A percentile compares a stretch with the other conserved stretches of the same genome.
Conservation (phyloP, 441 rosid genomes). For the Eruca vesicaria region DNA sequence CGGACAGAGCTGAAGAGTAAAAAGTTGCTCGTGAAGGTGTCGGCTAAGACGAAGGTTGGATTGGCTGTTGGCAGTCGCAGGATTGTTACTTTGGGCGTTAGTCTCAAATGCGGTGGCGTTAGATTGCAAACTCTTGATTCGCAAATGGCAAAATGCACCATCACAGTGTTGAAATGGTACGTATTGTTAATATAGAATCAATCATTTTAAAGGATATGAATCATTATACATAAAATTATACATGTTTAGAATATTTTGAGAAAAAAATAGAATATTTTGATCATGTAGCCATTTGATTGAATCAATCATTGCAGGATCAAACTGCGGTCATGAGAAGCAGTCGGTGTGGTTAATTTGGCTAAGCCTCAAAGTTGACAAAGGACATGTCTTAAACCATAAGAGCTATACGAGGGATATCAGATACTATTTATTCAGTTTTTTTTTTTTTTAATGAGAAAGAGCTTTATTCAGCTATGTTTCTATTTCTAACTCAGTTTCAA, state of each 20-base stretch:
- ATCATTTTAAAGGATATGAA: background rate
- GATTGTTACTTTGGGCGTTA: conserved; percentile 42
- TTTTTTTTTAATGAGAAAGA: too few species aligned
- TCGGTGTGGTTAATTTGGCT: background rate
- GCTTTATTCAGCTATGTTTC: background rate
- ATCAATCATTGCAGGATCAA: conserved; percentile 27
- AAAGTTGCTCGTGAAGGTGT: conserved; percentile 43
- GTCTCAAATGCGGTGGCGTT: conserved; percentile 44
- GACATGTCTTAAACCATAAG: background rate
- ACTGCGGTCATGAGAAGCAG: conserved; percentile 22
- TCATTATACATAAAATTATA: background rate
- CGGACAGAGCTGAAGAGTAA: conserved; percentile 31
- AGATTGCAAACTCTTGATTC: conserved; percentile 43
- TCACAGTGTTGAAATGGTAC: conserved; percentile 55
- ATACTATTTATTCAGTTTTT: background rate
- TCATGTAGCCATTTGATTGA: background rate
- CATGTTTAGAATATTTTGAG: background rate
- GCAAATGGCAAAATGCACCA: conserved; percentile 52
- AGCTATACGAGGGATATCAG: background rate
- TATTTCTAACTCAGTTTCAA: background rate
- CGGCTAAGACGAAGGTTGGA: conserved; percentile 47
- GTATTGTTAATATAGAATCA: background rate
- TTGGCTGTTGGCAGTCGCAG: conserved; percentile 34
- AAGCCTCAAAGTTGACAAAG: background rate
- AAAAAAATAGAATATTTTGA: background rate